phyloP scores from a whole-genome alignment of 305 asterid genomes.

The Fraxinus nigra region DNA sequence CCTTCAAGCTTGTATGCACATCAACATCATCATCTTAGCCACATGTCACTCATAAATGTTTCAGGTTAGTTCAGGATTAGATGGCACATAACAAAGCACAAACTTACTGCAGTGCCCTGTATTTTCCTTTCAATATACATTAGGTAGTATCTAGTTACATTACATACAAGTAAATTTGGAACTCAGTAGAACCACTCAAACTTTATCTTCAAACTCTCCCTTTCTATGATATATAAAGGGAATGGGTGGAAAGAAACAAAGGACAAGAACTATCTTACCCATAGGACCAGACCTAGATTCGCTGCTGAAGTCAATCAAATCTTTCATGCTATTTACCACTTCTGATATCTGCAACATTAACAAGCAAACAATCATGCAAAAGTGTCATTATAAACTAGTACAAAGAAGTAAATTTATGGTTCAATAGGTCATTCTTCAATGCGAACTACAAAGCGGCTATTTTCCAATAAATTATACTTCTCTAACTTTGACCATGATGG shows the following conservation, averaged over 20 bases:
- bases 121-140: background rate
- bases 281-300: conserved; percentile 79
- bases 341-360: conserved; percentile 68
- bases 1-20: background rate
- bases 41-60: background rate
- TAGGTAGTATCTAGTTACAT: background rate
- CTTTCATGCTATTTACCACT: conserved; percentile 93
- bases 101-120: background rate
- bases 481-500: background rate
- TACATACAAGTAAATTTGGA: background rate
- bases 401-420: background rate
- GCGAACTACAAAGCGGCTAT: background rate
- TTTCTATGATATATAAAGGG: conserved; percentile 3
- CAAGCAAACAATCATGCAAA: conserved; percentile 9
- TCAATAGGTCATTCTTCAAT: background rate
- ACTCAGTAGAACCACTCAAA: background rate
- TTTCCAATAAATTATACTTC: background rate
- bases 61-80: background rate
- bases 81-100: background rate
- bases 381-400: background rate
- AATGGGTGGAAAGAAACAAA: conserved; percentile 2
- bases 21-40: background rate
- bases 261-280: conserved; percentile 53
- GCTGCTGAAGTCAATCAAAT: conserved; percentile 76
- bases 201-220: background rate